Evolutionary conservation across 768 basidiomycete species (phyloP), one percentile per base, ranked within the genome.

Genomic region (Boletus vinaceobasis): DNA sequence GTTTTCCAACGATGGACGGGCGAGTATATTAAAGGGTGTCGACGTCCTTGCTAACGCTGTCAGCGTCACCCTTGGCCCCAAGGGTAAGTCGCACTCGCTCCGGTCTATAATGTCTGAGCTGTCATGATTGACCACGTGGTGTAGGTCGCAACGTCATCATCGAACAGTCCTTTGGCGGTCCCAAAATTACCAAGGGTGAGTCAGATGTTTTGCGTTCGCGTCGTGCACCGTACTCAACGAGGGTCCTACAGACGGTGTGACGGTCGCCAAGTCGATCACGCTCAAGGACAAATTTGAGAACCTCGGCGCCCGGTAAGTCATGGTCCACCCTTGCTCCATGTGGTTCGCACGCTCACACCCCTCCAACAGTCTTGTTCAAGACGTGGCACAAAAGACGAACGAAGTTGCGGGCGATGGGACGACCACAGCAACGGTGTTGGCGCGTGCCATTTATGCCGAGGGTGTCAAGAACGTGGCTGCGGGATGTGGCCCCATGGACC

Each of bases 391-490:
- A 69, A 97, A 97, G 77, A 97, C 95, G 21, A 98, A 98, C 76
- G 95, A 98, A 74, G 78, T 88, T 63, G 96, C 96, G 36, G 96
- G 96, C 71, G 96, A 99, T 71, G 96, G 96, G 55, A 98, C 96
- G 3, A 99, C 96, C 9, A 99, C 96, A 15, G 94, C 96, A 5
- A 98, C 96, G 35, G 96, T 98, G 50, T 86, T 98, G 53, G 92
- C 96, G 10, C 90, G 93, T 52, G 94, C 96, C 53, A 98, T 99
- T 74, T 99, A 97, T 77, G 83, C 93, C 0, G 96, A 99, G 74
- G 96, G 96, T 72, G 95, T 98, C 66, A 98, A 98, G 80, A 98
- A 98, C 65, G 96, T 98, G 55, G 96, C 96, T 21, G 96, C 96
- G 10, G 96, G 96, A 4, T 99, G 96, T 81, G 97, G 96, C 78